Evolutionary conservation across 225 moss, liverwort and hornwort species (phyloP).

Genomic region (Lunularia cruciata): DNA sequence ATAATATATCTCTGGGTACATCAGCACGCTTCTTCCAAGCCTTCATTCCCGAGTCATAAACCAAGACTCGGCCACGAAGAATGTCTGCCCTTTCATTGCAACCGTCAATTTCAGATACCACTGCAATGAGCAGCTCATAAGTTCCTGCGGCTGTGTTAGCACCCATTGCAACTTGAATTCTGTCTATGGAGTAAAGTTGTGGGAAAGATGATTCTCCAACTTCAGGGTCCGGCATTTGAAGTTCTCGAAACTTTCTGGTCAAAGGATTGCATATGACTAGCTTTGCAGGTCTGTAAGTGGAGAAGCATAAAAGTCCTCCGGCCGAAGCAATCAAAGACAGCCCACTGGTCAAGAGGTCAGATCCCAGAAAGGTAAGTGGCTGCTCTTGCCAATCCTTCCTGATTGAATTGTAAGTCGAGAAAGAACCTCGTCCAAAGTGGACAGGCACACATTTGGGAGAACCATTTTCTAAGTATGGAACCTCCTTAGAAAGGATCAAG

Average conservation of each 20-base stretch:
- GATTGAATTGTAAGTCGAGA: slow-evolving; percentile 37
- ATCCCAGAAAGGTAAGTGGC: slow-evolving; percentile 35
- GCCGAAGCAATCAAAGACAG: slow-evolving; percentile 34
- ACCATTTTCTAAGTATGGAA: slow-evolving; percentile 17
- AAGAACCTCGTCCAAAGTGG: slow-evolving; percentile 30
- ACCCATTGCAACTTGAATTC: slow-evolving; percentile 28
- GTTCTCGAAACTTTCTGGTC: slow-evolving; percentile 25
- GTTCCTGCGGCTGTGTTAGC: slow-evolving; percentile 23
- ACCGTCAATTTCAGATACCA: not conserved
- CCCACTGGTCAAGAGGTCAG: slow-evolving; percentile 21
- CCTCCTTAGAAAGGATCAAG: slow-evolving; percentile 29
- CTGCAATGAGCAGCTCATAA: slow-evolving; percentile 37
- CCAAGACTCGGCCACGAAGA: slow-evolving; percentile 17
- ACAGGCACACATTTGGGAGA: slow-evolving; percentile 37
- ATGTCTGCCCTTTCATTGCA: not conserved
- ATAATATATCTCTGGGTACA: slow-evolving; percentile 31
- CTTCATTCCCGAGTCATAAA: slow-evolving; percentile 31
- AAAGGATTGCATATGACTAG: slow-evolving; percentile 43
- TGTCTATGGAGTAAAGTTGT: not conserved
- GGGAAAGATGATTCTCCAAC: slow-evolving; percentile 11
- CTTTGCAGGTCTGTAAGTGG: slow-evolving; percentile 20
- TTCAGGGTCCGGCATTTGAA: slow-evolving; percentile 28
- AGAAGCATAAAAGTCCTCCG: slow-evolving; percentile 41
- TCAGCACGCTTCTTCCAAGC: slow-evolving; percentile 34
- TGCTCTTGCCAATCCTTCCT: slow-evolving; percentile 38